Conservation (phyloP, 2,329 filamentous ascomycete species). For the Penicillium capsulatum region DNA sequence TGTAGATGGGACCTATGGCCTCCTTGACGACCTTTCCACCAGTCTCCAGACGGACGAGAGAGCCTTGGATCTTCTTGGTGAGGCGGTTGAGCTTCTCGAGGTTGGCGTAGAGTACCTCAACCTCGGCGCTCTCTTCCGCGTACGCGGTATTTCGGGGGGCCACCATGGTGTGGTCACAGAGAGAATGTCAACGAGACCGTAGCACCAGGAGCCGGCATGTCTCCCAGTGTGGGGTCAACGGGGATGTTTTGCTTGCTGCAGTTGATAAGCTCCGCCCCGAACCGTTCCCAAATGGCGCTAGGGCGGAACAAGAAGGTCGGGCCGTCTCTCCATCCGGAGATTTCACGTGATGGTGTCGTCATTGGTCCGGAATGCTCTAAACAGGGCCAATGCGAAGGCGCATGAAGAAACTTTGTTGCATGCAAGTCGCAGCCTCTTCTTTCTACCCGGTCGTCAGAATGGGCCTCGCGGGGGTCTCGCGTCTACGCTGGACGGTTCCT, state of each 20-base stretch:
- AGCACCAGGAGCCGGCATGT: constrained; percentile 18
- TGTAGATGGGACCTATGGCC: constrained; percentile 86
- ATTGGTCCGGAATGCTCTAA: constrained; percentile 11
- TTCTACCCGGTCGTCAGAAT: constrained; percentile 27
- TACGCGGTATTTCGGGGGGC: constrained; percentile 54
- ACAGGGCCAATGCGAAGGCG: constrained; percentile 8
- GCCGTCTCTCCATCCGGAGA: constrained; percentile 15
- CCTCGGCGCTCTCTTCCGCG: constrained; percentile 64
- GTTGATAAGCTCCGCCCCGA: constrained; percentile 20
- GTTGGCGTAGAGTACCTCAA: constrained; percentile 62
- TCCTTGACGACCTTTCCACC: constrained; percentile 88
- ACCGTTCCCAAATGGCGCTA: constrained; percentile 18
- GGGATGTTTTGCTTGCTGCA: constrained; percentile 10
- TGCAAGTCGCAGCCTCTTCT: constrained; percentile 18
- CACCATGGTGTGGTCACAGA: constrained; percentile 45
- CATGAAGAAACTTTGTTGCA: constrained; percentile 13
- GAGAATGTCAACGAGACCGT: constrained; percentile 7
- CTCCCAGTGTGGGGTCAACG: constrained; percentile 17
- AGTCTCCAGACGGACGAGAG: constrained; percentile 74
- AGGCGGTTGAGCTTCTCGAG: constrained; percentile 89
- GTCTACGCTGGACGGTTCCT: constrained; percentile 36
- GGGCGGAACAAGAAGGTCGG: constrained; percentile 16
- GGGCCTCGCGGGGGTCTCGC: constrained; percentile 32
- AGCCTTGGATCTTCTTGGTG: constrained; percentile 93
- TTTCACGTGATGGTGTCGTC: constrained; percentile 29